A percentile compares a stretch with the other conserved stretches of the same genome.
Evolutionary conservation across 441 rosid species (phyloP).

Genomic region (Dalechampia spathulata): DNA sequence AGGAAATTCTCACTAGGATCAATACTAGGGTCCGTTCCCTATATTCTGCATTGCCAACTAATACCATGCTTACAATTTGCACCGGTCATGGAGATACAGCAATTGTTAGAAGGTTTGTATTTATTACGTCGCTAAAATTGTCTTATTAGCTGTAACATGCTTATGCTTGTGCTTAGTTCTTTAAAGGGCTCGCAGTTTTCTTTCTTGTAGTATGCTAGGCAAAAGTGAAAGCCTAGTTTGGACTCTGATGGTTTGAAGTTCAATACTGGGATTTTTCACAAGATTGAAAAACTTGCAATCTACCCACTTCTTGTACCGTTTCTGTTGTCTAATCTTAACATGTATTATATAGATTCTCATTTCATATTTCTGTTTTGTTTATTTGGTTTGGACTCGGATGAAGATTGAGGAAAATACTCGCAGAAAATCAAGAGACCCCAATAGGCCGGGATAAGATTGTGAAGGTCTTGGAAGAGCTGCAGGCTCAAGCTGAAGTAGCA

Average conservation of each 20-base stretch:
- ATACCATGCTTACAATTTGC: slow-evolving; percentile 82
- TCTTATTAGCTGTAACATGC: background rate
- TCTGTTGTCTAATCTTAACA: slow-evolving; percentile 1
- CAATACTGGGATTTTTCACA: background rate
- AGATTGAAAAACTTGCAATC: too few relatives aligned
- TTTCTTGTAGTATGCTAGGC: too few relatives aligned
- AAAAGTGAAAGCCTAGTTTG: too few relatives aligned
- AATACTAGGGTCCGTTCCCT: slow-evolving; percentile 47
- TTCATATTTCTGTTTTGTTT: background rate
- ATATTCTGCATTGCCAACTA: slow-evolving; percentile 57
- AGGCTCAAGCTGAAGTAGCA: slow-evolving; percentile 95
- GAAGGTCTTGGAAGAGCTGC: slow-evolving; percentile 85
- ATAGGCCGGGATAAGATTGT: slow-evolving; percentile 63
- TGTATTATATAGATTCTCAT: background rate
- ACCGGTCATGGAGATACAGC: slow-evolving; percentile 97
- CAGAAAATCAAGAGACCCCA: slow-evolving; percentile 38
- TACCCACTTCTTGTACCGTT: background rate
- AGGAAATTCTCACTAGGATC: slow-evolving; percentile 49
- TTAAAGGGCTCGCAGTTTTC: too few relatives aligned
- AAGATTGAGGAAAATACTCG: slow-evolving; percentile 76
- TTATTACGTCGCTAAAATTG: background rate
- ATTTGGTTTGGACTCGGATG: slow-evolving; percentile 16
- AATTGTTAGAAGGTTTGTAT: slow-evolving; percentile 60
- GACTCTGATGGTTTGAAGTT: background rate
- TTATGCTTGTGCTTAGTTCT: too few relatives aligned